Base-by-base conservation (phyloP, 352 stramenopile species). In the Pythium rhizo-oryzae region DNA sequence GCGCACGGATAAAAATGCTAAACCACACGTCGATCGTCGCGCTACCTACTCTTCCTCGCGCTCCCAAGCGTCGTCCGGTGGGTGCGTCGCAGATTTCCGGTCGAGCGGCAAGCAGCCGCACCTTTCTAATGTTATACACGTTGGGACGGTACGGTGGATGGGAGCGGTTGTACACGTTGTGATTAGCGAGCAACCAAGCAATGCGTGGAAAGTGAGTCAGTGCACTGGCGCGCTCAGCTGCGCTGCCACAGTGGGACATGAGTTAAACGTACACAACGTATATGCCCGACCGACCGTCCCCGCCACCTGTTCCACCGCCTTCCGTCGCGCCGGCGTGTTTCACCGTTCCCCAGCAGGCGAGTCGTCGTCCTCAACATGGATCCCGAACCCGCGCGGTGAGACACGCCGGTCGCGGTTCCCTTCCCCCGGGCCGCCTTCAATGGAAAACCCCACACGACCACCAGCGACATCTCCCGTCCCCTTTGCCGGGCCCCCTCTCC, bases 321-420 rank as follows among this genome's bases (percentile, higher is more conserved):
- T 41, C 35, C 52, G 28, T 33, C 28, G 28, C 28, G n/a, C n/a
- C n/a, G n/a, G 65, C 58, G 65, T 72, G 65, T 72, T 69, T 67
- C 59, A 67, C 50, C 37, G 23, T 28, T 21, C 41, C 13, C 21
- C 41, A 47, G 3, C 37, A 18, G 13, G 37, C 35, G 43, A 56
- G 57, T 43, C 19, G 49, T 67, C 53, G 66, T 72, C 66, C 59
- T 72, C 66, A 72, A 72, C 66, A 69, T 59, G 52, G 30, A 61
- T 50, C 33, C 54, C 54, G 11, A 21, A 51, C 54, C 54, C 50
- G 46, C 39, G 30, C 43, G 41, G 66, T 68, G 66, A 72, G 66
- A 72, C 66, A 72, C 66, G 66, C 66, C 59, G 35, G 47, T 35
- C 30, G 43, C 30, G 47, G 13, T 67, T 52, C 60, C 35, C 47